Conservation (phyloP, 2,329 filamentous ascomycete species). For the Thelonectria olida region DNA sequence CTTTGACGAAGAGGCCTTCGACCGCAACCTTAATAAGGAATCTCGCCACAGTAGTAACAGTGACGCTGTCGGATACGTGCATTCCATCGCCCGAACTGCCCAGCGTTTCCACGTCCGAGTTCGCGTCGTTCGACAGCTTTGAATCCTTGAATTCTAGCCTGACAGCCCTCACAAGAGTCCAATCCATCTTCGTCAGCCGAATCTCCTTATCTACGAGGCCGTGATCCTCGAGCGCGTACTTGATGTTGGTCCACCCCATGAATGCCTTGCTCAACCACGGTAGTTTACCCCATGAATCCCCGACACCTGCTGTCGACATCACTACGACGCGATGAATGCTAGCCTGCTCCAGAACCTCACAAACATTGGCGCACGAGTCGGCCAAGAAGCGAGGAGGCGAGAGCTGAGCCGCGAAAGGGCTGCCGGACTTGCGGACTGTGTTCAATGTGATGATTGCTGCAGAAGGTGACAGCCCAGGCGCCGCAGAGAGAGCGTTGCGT, state of each 20-base stretch:
- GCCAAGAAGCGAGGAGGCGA: constrained; percentile 51
- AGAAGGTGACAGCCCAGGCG: constrained; percentile 34
- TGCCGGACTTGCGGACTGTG: constrained; percentile 50
- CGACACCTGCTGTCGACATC: constrained; percentile 52
- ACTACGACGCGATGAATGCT: constrained; percentile 46
- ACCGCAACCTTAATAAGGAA: constrained; percentile 48
- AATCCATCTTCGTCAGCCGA: constrained; percentile 45
- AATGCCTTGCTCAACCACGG: constrained; percentile 47
- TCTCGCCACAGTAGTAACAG: constrained; percentile 39
- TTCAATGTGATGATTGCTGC: constrained; percentile 52
- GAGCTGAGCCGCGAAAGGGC: constrained; percentile 49
- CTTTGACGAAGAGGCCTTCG: constrained; percentile 32
- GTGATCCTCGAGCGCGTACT: constrained; percentile 51
- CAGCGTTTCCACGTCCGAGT: constrained; percentile 37
- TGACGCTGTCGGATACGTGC: constrained; percentile 42
- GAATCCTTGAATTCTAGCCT: constrained; percentile 44
- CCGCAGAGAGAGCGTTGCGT: constrained; percentile 32
- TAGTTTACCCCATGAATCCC: constrained; percentile 48
- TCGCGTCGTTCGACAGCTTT: constrained; percentile 17
- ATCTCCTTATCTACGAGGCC: constrained; percentile 48
- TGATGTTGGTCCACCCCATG: constrained; percentile 51
- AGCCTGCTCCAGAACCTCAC: constrained; percentile 44
- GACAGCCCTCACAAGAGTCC: constrained; percentile 47
- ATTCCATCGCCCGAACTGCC: constrained; percentile 44
- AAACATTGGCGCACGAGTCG: constrained; percentile 48